Percentiles rank a stretch among this genome's conserved stretches.
Evolutionary conservation across 1,139 yeast genomes (phyloP).

Genomic region (Pichia sp.): DNA sequence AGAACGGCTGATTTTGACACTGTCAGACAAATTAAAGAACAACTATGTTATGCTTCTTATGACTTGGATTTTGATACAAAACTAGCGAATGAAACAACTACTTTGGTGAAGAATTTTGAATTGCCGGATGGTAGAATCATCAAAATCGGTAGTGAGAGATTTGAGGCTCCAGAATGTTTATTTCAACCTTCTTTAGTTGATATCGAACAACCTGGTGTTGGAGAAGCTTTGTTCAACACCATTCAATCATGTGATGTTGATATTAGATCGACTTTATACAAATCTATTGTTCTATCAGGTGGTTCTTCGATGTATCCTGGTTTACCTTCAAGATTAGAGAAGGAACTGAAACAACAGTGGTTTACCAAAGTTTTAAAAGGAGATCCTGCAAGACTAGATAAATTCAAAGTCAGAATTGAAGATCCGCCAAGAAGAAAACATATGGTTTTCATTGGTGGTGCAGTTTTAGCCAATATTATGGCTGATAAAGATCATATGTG

Average conservation of each 20-base stretch:
- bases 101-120: conserved; percentile 84
- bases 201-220: conserved; percentile 95
- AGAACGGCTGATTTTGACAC: conserved; percentile 98
- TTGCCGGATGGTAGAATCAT: conserved; percentile 95
- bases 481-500: conserved; percentile 98
- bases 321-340: conserved; percentile 88
- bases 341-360: conserved; percentile 96
- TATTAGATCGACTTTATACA: conserved; percentile 78
- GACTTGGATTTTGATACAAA: conserved; percentile 86
- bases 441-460: conserved; percentile 99
- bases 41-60: conserved; percentile 89
- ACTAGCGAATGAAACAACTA: conserved; percentile 88
- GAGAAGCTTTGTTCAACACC: conserved; percentile 85
- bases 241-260: conserved; percentile 94
- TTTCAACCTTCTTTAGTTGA: conserved; percentile 97
- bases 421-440: conserved; percentile 99
- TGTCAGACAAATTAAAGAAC: conserved; percentile 95
- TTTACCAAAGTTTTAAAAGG: conserved; percentile 78
- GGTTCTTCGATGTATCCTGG: conserved; percentile 99
- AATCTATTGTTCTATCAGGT: conserved; percentile 70
- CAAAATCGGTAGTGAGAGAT: conserved; percentile 91
- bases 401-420: conserved; percentile 93
- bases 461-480: conserved; percentile 96
- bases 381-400: conserved; percentile 78
- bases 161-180: conserved; percentile 96